These are phyloP conservation scores for Trifolium fragiferum DNA, from an alignment of 306 rosid species.

Conservation along the genomic window DNA sequence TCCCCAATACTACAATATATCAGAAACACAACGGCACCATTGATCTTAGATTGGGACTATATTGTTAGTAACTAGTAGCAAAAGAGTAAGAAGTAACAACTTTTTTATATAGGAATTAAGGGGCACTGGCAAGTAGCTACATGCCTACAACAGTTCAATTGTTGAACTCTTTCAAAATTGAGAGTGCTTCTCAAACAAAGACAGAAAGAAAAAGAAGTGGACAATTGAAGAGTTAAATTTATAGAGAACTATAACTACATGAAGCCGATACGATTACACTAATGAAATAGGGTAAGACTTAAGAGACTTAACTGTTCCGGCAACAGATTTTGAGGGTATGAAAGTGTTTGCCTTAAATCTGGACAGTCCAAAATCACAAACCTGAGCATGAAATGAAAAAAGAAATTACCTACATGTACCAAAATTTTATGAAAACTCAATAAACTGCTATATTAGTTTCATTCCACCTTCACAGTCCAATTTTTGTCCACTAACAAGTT, in stretches of 20 bases:
- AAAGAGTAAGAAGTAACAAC: conserved; percentile 14
- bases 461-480: conserved; percentile 90
- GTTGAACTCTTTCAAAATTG: conserved; percentile 26
- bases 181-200: conserved; percentile 6
- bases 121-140: conserved; percentile 11
- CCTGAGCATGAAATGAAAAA: conserved; percentile 55
- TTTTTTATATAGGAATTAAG: conserved; percentile 13
- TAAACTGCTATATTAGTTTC: conserved; percentile 29
- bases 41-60: not conserved
- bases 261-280: conserved; percentile 11
- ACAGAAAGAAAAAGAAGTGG: conserved; percentile 2
- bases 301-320: conserved; percentile 85
- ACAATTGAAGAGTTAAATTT: conserved; percentile 18
- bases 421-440: conserved; percentile 9
- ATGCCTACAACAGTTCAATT: conserved; percentile 10
- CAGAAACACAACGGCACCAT: conserved; percentile 4
- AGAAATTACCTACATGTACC: conserved; percentile 22
- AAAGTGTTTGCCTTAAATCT: conserved; percentile 93
- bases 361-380: conserved; percentile 95
- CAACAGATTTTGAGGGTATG: conserved; percentile 91
- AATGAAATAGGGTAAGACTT: not conserved
- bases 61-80: not conserved
- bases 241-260: conserved; percentile 21
- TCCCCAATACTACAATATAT: conserved; percentile 8
- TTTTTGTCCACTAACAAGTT: conserved; percentile 91